Evolutionary conservation across 805 yeast species (phyloP).

Genomic region (Jamesozyma piceae): DNA sequence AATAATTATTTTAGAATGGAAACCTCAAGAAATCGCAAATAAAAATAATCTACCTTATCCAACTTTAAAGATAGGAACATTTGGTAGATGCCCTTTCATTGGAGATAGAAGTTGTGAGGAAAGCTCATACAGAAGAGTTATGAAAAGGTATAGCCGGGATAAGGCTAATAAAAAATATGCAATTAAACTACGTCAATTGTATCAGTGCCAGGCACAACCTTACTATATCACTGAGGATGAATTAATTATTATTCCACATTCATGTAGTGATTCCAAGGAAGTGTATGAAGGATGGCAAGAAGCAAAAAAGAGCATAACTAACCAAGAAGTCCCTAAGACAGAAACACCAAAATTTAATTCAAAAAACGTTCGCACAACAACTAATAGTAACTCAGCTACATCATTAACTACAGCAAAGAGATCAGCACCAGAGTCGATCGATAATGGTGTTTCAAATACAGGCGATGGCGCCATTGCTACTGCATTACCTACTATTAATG

Average conservation of each 20-base stretch:
- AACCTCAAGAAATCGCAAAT: conserved; percentile 26
- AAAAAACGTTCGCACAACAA: background rate
- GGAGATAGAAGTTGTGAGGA: conserved; percentile 38
- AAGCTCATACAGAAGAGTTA: conserved; percentile 19
- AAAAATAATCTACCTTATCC: conserved; percentile 34
- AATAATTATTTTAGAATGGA: conserved; percentile 77
- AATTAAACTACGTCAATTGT: conserved; percentile 22
- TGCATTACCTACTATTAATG: background rate
- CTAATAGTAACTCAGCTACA: background rate
- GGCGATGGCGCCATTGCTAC: background rate
- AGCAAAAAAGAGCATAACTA: background rate
- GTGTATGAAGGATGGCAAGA: conserved; percentile 12
- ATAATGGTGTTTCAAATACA: background rate
- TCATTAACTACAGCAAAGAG: background rate
- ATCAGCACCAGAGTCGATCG: background rate
- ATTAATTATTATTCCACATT: conserved; percentile 19
- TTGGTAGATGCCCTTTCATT: conserved; percentile 78
- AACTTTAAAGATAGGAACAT: conserved; percentile 25
- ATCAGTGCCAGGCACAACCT: conserved; percentile 25
- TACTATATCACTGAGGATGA: conserved; percentile 2
- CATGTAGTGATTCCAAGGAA: conserved; percentile 16
- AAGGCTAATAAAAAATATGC: conserved; percentile 26
- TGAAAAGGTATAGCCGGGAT: conserved; percentile 28
- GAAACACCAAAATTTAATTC: background rate
- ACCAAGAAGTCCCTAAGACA: background rate